A percentile compares a stretch with the other conserved stretches of the same genome.
These are phyloP conservation scores for Pluteus cervinus DNA, from an alignment of 768 basidiomycete species.

Conservation along the genomic window DNA sequence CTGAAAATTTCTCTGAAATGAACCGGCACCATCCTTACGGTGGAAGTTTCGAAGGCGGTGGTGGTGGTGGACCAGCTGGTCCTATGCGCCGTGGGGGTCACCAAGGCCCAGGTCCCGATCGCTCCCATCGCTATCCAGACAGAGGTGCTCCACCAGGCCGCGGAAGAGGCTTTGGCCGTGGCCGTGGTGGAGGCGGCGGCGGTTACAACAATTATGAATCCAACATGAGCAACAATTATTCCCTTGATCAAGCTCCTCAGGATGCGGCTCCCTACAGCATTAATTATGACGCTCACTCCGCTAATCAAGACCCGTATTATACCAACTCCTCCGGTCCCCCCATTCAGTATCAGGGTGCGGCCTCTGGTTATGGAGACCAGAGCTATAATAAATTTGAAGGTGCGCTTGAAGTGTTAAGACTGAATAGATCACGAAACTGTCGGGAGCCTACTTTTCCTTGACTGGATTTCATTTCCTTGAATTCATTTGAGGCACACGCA, in stretches of 20 bases:
- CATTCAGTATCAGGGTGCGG: conserved; percentile 45
- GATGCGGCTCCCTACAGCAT: conserved; percentile 61
- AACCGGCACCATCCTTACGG: conserved; percentile 90
- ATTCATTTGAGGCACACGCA: conserved; percentile 48
- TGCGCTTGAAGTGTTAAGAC: conserved; percentile 78
- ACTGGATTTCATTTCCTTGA: conserved; percentile 23
- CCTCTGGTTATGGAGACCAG: conserved; percentile 51
- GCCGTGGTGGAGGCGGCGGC: conserved; percentile 27
- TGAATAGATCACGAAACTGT: conserved; percentile 39
- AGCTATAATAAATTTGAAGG: conserved; percentile 71
- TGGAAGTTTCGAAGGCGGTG: conserved; percentile 48
- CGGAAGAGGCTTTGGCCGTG: conserved; percentile 33
- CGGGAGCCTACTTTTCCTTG: conserved; percentile 23
- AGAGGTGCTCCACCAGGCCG: conserved; percentile 49
- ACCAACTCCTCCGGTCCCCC: conserved; percentile 57
- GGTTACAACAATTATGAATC: conserved; percentile 51
- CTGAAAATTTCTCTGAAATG: conserved; percentile 53
- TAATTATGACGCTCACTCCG: conserved; percentile 53
- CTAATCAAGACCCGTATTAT: conserved; percentile 60
- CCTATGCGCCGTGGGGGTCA: conserved; percentile 59
- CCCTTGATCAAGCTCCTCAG: conserved; percentile 65
- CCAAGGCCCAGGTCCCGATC: conserved; percentile 65
- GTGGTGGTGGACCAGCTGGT: no score
- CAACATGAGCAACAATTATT: conserved; percentile 40
- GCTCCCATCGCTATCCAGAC: conserved; percentile 55